phyloP scores from a whole-genome alignment of 805 yeast genomes.

The Candida lessepsii region DNA sequence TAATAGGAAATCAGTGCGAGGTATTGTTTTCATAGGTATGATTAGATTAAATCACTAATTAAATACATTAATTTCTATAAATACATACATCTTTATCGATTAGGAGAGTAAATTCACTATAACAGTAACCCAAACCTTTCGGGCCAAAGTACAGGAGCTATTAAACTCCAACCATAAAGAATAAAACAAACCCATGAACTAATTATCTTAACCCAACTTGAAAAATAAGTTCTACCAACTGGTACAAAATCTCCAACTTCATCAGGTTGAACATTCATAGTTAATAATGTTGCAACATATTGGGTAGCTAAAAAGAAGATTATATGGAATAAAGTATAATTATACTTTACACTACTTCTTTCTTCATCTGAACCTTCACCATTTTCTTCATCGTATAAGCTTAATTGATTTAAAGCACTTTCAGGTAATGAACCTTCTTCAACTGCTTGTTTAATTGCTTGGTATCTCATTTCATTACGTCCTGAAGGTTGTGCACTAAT shows the following conservation, averaged over 20 bases:
- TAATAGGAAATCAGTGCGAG: slow-evolving; percentile 15
- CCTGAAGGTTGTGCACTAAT: slow-evolving; percentile 48
- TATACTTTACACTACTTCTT: slow-evolving; percentile 65
- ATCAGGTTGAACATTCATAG: slow-evolving; percentile 85
- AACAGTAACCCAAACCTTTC: slow-evolving; percentile 64
- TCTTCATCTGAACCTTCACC: slow-evolving; percentile 52
- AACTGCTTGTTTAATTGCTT: slow-evolving; percentile 92
- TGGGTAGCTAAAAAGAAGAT: slow-evolving; percentile 95
- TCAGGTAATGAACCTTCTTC: slow-evolving; percentile 93
- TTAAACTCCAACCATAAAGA: slow-evolving; percentile 84
- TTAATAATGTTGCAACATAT: slow-evolving; percentile 89
- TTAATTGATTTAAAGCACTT: slow-evolving; percentile 77
- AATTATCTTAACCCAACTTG: slow-evolving; percentile 89
- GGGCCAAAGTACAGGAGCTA: slow-evolving; percentile 89
- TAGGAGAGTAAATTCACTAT: too few species aligned
- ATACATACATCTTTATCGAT: too few species aligned
- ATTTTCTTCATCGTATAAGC: slow-evolving; percentile 51
- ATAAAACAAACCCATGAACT: slow-evolving; percentile 90
- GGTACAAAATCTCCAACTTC: slow-evolving; percentile 89
- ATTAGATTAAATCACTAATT: too few species aligned
- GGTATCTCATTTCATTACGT: slow-evolving; percentile 73
- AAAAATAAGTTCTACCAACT: slow-evolving; percentile 94
- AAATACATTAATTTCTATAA: too few species aligned
- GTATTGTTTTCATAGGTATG: too few species aligned
- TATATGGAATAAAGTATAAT: slow-evolving; percentile 83